Conservation (phyloP, 2,329 filamentous ascomycete genomes). For the Pyrenophora teres region DNA sequence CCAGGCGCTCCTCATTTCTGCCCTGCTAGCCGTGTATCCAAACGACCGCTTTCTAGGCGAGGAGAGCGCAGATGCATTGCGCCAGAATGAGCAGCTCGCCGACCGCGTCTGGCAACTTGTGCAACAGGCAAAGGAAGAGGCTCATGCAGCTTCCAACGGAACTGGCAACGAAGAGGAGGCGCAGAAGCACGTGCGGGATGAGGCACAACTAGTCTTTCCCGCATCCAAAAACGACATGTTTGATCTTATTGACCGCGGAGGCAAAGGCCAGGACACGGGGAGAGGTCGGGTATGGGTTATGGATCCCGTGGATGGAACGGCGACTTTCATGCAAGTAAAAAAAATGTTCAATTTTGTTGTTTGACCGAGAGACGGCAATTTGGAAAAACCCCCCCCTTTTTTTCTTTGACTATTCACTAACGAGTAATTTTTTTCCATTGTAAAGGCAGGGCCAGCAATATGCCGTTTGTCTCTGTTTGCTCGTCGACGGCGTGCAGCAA, state of each 20-base stretch:
- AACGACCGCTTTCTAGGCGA: slow-evolving; percentile 65
- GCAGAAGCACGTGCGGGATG: slow-evolving; percentile 8
- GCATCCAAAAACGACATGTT: slow-evolving; percentile 61
- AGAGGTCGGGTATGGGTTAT: slow-evolving; percentile 63
- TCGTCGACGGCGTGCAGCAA: slow-evolving; percentile 62
- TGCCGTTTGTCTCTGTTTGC: slow-evolving; percentile 63
- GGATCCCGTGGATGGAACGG: slow-evolving; percentile 69
- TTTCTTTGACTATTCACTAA: too few relatives aligned
- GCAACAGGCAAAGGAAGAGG: slow-evolving; percentile 35
- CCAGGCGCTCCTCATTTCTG: slow-evolving; percentile 64
- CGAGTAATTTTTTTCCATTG: too few relatives aligned
- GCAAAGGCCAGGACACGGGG: slow-evolving; percentile 54
- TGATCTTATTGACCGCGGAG: slow-evolving; percentile 65
- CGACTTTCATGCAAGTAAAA: slow-evolving; percentile 57
- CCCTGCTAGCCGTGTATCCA: slow-evolving; percentile 60
- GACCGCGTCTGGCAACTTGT: slow-evolving; percentile 63
- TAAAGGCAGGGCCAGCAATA: slow-evolving; percentile 60
- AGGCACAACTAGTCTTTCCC: slow-evolving; percentile 41
- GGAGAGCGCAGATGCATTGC: slow-evolving; percentile 61
- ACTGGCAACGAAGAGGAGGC: slow-evolving; percentile 33
- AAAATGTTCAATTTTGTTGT: too few relatives aligned
- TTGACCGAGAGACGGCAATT: too few relatives aligned
- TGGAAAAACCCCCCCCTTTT: too few relatives aligned
- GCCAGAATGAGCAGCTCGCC: slow-evolving; percentile 54
- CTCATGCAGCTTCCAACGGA: slow-evolving; percentile 32